Percentiles rank a stretch among this genome's conserved stretches.
phyloP scores from a whole-genome alignment of 805 yeast species.

The Pichia exigua region DNA sequence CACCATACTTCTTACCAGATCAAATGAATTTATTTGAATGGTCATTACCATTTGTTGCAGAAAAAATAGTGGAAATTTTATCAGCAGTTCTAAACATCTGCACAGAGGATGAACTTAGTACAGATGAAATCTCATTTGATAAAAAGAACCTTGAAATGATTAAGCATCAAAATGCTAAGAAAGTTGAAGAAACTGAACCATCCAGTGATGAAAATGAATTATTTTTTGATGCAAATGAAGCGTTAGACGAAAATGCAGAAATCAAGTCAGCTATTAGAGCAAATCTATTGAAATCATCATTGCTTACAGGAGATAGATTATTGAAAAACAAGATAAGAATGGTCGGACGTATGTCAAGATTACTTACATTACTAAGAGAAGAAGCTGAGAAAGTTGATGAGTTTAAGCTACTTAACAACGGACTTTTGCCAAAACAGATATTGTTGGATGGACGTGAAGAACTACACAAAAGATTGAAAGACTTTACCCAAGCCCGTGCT shows the following conservation, averaged over 20 bases:
- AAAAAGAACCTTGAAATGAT: neutral
- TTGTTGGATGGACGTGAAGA: constrained; percentile 79
- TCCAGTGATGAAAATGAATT: neutral
- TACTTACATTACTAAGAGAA: constrained; percentile 82
- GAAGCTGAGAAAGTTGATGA: constrained; percentile 82
- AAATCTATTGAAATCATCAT: neutral
- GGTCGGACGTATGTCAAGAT: constrained; percentile 62
- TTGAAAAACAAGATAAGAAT: constrained; percentile 1
- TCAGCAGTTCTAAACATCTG: constrained; percentile 86
- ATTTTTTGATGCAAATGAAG: neutral
- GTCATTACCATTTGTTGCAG: constrained; percentile 97
- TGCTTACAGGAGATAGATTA: neutral
- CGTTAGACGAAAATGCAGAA: neutral
- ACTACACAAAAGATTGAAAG: constrained; percentile 52
- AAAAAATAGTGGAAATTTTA: constrained; percentile 88
- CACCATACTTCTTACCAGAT: constrained; percentile 95
- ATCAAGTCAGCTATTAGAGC: neutral
- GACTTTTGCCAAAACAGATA: constrained; percentile 80
- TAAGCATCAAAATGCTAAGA: neutral
- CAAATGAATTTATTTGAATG: constrained; percentile 96
- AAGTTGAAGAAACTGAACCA: neutral
- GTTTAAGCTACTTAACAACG: constrained; percentile 64
- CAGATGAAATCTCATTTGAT: constrained; percentile 31
- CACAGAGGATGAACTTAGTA: constrained; percentile 88
- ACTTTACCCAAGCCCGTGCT: constrained; percentile 73